Conservation (phyloP, 2,329 filamentous ascomycete genomes). For the Trichoderma oligosporum region DNA sequence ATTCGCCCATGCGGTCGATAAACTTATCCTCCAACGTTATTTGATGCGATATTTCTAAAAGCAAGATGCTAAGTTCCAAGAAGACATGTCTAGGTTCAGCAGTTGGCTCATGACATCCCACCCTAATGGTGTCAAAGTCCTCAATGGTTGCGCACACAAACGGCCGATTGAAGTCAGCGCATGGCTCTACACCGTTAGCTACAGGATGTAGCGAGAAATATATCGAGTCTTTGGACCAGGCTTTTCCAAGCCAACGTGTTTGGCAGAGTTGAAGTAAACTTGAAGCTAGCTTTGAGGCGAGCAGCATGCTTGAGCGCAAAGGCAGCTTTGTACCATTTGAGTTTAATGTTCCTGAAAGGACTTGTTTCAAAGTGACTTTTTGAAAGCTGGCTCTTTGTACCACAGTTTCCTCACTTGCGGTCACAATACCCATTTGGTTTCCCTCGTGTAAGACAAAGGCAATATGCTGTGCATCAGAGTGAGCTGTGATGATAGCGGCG, state of each 20-base stretch:
- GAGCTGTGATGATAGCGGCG: not conserved
- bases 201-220: not conserved
- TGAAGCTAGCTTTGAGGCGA: conserved; percentile 7
- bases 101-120: too few species aligned
- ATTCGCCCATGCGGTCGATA: not conserved
- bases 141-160: conserved; percentile 15
- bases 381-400: not conserved
- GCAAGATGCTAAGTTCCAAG: conserved; percentile 10
- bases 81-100: conserved; percentile 5
- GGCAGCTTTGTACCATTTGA: not conserved
- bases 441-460: conserved; percentile 1
- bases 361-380: not conserved
- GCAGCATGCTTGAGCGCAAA: conserved; percentile 7
- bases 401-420: not conserved
- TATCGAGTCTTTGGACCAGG: conserved; percentile 12
- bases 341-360: not conserved
- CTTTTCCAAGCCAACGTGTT: not conserved
- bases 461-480: not conserved
- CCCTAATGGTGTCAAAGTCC: not conserved
- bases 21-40: not conserved
- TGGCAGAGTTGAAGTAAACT: conserved; percentile 13
- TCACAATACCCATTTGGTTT: not conserved
- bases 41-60: conserved; percentile 13
- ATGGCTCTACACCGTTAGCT: not conserved
- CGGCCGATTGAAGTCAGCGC: not conserved